phyloP scores from a whole-genome alignment of 2,329 filamentous ascomycete species.

The Aspergillus udagawae region DNA sequence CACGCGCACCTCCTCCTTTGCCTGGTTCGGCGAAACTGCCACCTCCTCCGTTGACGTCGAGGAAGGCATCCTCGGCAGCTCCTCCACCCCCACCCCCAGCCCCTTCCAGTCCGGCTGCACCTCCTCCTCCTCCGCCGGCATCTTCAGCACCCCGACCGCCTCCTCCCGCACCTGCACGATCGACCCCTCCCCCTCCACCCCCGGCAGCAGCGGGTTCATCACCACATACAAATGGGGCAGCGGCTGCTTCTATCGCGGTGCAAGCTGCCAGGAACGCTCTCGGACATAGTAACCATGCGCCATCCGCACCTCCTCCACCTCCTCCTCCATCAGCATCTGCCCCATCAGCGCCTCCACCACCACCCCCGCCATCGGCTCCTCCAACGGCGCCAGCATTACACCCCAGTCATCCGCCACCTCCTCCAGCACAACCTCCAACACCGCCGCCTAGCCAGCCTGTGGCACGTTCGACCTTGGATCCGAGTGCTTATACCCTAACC shows the following conservation, averaged over 20 bases:
- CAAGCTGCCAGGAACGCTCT: conserved; percentile 59
- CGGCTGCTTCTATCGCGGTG: conserved; percentile 50
- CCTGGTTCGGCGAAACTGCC: conserved; percentile 44
- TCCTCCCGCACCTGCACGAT: conserved; percentile 39
- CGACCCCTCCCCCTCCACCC: conserved; percentile 42
- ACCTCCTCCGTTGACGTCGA: conserved; percentile 53
- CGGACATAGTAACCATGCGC: conserved; percentile 41
- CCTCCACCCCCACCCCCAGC: conserved; percentile 42
- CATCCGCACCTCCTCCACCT: conserved; percentile 42
- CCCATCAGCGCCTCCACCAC: conserved; percentile 41
- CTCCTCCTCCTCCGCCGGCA: conserved; percentile 36
- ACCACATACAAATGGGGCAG: conserved; percentile 37
- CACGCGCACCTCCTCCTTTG: conserved; percentile 67
- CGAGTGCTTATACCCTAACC: conserved; percentile 70
- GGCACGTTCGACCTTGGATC: conserved; percentile 64
- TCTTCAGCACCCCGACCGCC: conserved; percentile 27
- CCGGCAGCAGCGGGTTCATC: conserved; percentile 25
- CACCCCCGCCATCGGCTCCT: conserved; percentile 43
- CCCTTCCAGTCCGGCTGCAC: conserved; percentile 39
- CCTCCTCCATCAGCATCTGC: conserved; percentile 31
- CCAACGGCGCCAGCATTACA: conserved; percentile 38
- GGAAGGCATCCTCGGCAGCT: conserved; percentile 54
- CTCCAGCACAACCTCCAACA: conserved; percentile 39
- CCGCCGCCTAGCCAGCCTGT: conserved; percentile 38
- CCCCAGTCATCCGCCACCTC: conserved; percentile 41